These are phyloP conservation scores for Fusarium virguliforme DNA, from an alignment of 2,329 filamentous ascomycete genomes.

Conservation along the genomic window DNA sequence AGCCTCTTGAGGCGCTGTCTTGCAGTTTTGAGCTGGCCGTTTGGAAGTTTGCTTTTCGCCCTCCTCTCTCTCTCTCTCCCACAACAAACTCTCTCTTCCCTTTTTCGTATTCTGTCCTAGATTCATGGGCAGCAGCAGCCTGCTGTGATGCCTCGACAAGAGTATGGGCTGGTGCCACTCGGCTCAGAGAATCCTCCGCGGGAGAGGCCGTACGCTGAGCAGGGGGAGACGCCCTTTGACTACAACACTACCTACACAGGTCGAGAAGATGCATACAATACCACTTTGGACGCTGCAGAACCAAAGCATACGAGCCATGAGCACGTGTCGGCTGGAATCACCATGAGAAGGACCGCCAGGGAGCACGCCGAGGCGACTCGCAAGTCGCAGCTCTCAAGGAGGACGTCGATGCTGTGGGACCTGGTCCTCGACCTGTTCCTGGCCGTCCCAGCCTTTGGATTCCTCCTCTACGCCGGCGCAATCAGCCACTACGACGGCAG, in stretches of 20 bases:
- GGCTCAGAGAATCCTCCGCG: neutral
- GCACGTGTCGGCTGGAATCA: neutral
- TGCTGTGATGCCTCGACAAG: conserved; percentile 8
- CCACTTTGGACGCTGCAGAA: neutral
- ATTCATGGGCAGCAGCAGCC: conserved; percentile 1
- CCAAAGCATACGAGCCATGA: neutral
- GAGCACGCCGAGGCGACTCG: neutral
- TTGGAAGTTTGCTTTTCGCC: neutral
- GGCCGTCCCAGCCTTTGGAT: conserved; percentile 14
- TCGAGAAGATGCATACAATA: neutral
- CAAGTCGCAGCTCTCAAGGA: conserved; percentile 9
- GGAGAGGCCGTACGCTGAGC: neutral
- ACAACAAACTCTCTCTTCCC: neutral
- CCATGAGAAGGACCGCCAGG: neutral
- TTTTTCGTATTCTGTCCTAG: neutral
- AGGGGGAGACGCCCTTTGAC: conserved; percentile 6
- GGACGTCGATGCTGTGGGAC: conserved; percentile 9
- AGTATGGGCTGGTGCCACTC: conserved; percentile 11
- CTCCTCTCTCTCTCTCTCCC: neutral
- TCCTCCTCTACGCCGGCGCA: conserved; percentile 14
- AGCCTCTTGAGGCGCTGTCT: neutral
- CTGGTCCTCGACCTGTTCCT: conserved; percentile 15
- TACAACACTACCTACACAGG: conserved; percentile 1
- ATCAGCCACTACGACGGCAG: conserved; percentile 14
- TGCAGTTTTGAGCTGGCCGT: neutral